Evolutionary conservation across 2,329 filamentous ascomycete species (phyloP), one percentile per base, ranked within the genome.

Genomic region (Amauroascus verrucosus): DNA sequence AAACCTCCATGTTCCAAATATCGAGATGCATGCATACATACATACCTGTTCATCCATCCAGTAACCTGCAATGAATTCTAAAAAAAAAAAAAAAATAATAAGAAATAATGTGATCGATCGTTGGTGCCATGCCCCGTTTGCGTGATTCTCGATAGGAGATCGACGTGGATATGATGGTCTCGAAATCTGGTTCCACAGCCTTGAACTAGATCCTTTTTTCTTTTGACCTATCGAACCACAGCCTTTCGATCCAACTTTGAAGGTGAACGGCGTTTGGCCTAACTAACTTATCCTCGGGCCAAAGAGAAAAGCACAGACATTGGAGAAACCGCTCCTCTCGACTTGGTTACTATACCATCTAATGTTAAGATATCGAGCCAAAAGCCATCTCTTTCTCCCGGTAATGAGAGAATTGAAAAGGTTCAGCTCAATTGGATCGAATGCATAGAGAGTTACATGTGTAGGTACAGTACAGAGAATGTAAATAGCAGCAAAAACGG

Each of bases 131-230:
- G 30, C 14, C 14, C 37, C 45, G 45, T 48, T 48, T 48, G 46
- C 46, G 33, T 43, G 48, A 50, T 50, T 43, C 35, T 50, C 37
- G 48, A 33, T 24, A 30, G 33, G n/a, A 11, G 48, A 50, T 50
- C 35, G 48, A 24, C 48, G 48, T 41, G 48, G 18, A 13, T 41
- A 20, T 33, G 32, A 20, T 32, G 22, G 48, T 22, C 38, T 26
- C 20, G 26, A 7, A 24, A 30, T 41, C 24, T 50, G 48, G 48
- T 43, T 50, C 48, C 48, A 50, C 48, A 41, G 26, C 20, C 37
- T 33, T 38, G 40, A 26, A n/a, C 40, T 41, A 50, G 28, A 50
- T 50, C 48, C n/a, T 50, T n/a, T n/a, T n/a, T n/a, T n/a, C n/a
- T n/a, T n/a, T n/a, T n/a, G 22, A 1, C 24, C 24, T 32, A 6